phyloP scores from a whole-genome alignment of 495 filamentous ascomycete genomes.

The Haplographium delicatum region DNA sequence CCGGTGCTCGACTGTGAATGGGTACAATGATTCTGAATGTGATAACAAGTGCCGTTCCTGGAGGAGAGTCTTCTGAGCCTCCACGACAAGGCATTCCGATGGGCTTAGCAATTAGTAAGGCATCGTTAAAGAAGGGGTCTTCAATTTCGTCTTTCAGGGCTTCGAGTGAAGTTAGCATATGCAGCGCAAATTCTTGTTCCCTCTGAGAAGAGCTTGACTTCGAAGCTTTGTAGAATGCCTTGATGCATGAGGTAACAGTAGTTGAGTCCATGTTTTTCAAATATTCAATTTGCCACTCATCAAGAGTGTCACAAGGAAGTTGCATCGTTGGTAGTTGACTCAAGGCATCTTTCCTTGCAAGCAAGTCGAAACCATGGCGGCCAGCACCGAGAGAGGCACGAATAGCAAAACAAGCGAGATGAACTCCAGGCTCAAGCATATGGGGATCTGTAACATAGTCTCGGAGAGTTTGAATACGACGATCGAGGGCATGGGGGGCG shows the following conservation, averaged over 20 bases:
- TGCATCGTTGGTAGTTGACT: conserved; percentile 65
- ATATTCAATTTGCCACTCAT: conserved; percentile 49
- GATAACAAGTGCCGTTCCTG: conserved; percentile 34
- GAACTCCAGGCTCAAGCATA: conserved; percentile 60
- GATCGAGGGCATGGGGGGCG: conserved; percentile 43
- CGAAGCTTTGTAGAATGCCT: conserved; percentile 3
- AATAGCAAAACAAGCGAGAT: conserved; percentile 70
- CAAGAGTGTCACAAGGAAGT: conserved; percentile 51
- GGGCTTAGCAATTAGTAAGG: conserved; percentile 33
- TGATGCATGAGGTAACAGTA: conserved; percentile 9
- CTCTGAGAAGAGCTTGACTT: neutral
- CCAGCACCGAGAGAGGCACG: conserved; percentile 47
- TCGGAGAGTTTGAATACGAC: conserved; percentile 56
- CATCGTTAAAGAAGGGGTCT: conserved; percentile 39
- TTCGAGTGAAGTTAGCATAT: conserved; percentile 32
- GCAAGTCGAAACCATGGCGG: conserved; percentile 63
- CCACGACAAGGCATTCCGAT: conserved; percentile 36
- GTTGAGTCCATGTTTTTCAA: conserved; percentile 18
- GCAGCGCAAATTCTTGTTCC: conserved; percentile 32
- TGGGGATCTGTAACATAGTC: conserved; percentile 46
- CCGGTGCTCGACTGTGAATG: conserved; percentile 31
- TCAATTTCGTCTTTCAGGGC: conserved; percentile 34
- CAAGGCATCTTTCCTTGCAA: conserved; percentile 57
- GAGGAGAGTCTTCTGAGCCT: conserved; percentile 17
- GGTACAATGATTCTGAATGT: conserved; percentile 40